phyloP scores from a whole-genome alignment of 2,329 filamentous ascomycete genomes.

The Bisporella sp. region DNA sequence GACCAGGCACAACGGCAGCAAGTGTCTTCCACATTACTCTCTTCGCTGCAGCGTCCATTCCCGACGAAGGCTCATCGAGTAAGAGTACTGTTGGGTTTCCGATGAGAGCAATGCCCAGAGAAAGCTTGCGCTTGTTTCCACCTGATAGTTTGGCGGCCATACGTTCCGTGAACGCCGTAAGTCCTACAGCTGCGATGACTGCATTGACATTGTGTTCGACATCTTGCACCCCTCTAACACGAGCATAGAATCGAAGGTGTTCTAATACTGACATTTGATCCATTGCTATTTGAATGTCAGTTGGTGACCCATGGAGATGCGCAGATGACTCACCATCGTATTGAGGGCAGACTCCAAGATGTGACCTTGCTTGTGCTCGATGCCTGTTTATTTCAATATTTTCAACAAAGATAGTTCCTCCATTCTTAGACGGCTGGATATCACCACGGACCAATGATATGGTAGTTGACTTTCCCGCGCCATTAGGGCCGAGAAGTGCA shows the following conservation, averaged over 20 bases:
- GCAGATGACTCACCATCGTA: slow-evolving; percentile 42
- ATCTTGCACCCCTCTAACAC: slow-evolving; percentile 69
- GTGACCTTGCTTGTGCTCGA: slow-evolving; percentile 63
- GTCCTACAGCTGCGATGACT: slow-evolving; percentile 74
- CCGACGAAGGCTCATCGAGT: slow-evolving; percentile 82
- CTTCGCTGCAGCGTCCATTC: slow-evolving; percentile 86
- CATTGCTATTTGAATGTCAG: slow-evolving; percentile 45
- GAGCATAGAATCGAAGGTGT: slow-evolving; percentile 82
- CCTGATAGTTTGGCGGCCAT: slow-evolving; percentile 78
- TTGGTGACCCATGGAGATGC: too few relatives aligned
- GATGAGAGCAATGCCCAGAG: slow-evolving; percentile 83
- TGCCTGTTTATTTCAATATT: slow-evolving; percentile 66
- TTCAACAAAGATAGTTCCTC: slow-evolving; percentile 79
- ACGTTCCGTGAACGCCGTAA: slow-evolving; percentile 61
- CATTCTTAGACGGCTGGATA: slow-evolving; percentile 57
- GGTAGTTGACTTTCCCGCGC: slow-evolving; percentile 84
- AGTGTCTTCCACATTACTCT: slow-evolving; percentile 90
- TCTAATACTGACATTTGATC: slow-evolving; percentile 87
- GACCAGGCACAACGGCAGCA: slow-evolving; percentile 62
- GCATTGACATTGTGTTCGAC: slow-evolving; percentile 71
- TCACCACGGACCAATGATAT: slow-evolving; percentile 90
- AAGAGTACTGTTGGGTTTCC: slow-evolving; percentile 83
- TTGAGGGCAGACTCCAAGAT: slow-evolving; percentile 88
- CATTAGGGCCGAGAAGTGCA: slow-evolving; percentile 82
- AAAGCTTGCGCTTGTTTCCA: slow-evolving; percentile 91